Evolutionary conservation across 805 yeast genomes (phyloP), one percentile per base, ranked within the genome.

Genomic region (Metschnikowia picachoensis): DNA sequence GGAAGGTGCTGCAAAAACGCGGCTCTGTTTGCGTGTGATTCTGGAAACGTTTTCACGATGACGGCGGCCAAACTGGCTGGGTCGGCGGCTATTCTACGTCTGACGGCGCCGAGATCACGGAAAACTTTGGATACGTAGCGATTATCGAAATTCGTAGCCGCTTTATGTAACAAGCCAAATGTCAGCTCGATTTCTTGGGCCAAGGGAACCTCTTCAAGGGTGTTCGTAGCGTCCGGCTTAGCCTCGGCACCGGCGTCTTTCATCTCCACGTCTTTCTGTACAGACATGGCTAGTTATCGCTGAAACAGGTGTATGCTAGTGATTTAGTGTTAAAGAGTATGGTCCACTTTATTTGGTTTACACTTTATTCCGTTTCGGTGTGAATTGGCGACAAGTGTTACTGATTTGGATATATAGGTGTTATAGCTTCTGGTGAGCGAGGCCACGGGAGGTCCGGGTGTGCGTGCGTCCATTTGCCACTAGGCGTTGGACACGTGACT

Each of bases 51-150:
- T 28, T 64, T 62, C 41, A 70, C 70, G 39, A 90, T 71, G 32
- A 86, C 67, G n/a, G 70, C 61, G 8, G 79, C 66, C 48, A 94
- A 71, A 10, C 79, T 76, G 11, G 73, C 73, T 3, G 56, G 56
- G 31, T 56, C 60, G n/a, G 53, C 48, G 44, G 75, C 77, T 51
- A 91, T 68, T 34, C 77, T 73, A 47, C 83, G 77, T 68, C 97
- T 81, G 51, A 92, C 72, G 2, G 81, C 72, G 8, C 91, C 87
- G 57, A 91, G 73, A 51, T 88, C 95, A 52, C 96, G 83, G 53
- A 94, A 78, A 17, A 88, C 91, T 60, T 86, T 87, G 65, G 92
- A 78, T 38, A 94, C 80, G 67, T 85, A 87, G 54, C 97, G 80
- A 55, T 95, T 87, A 66, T 94, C 99, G 62, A 82, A 81, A 44